phyloP scores from a whole-genome alignment of 1,284 basidiomycete species.

The Phlebopus sp. region DNA sequence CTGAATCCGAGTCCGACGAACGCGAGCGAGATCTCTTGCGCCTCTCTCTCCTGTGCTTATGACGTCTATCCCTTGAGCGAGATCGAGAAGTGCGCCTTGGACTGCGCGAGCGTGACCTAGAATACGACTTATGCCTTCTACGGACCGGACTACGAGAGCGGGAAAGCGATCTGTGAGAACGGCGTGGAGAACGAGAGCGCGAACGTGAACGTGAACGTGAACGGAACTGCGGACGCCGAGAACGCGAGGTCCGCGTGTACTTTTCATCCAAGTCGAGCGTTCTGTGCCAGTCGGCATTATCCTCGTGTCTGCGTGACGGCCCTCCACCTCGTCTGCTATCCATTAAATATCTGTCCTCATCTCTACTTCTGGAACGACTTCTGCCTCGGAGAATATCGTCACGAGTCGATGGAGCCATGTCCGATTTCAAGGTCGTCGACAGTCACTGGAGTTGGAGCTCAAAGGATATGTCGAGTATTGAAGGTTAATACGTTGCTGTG shows the following conservation, averaged over 20 bases:
- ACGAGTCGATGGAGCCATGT: constrained; percentile 20
- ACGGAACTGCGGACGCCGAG: constrained; percentile 5
- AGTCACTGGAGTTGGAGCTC: no score
- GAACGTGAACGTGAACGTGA: constrained; percentile 14
- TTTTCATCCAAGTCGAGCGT: constrained; percentile 9
- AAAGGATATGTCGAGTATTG: no score
- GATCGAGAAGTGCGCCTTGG: constrained; percentile 26
- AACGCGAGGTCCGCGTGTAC: constrained; percentile 6
- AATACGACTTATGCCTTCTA: constrained; percentile 18
- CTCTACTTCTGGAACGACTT: constrained; percentile 15
- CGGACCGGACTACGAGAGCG: constrained; percentile 18
- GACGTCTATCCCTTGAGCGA: constrained; percentile 19
- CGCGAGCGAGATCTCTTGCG: constrained; percentile 40
- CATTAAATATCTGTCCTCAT: constrained; percentile 3
- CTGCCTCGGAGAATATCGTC: constrained; percentile 15
- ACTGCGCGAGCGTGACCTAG: constrained; percentile 27
- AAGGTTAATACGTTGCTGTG: no score
- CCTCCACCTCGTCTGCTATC: constrained; percentile 17
- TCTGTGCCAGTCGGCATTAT: constrained; percentile 4
- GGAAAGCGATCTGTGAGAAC: constrained; percentile 24
- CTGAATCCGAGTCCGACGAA: constrained; percentile 32
- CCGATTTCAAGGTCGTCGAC: background rate
- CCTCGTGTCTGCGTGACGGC: constrained; percentile 15
- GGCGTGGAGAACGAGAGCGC: constrained; percentile 24
- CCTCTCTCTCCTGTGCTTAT: constrained; percentile 24